phyloP scores from a whole-genome alignment of 176 grass and related monocot species.

The Aegilops umbellulata region DNA sequence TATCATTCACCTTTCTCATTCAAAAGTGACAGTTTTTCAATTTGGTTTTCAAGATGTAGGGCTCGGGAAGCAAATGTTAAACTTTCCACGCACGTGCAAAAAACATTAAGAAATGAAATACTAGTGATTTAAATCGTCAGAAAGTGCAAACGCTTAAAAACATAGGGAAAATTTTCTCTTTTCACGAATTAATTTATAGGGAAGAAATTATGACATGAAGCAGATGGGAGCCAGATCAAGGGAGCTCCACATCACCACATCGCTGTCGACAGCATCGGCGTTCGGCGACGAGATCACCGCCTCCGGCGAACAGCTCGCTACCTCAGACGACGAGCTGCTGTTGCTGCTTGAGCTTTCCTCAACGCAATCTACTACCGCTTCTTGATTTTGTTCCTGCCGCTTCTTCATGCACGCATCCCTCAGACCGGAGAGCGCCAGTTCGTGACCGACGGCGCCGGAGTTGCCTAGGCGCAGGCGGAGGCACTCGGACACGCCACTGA shows the following conservation, averaged over 20 bases:
- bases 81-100: no score
- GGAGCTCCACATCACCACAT: constrained; percentile 40
- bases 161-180: neutral
- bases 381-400: neutral
- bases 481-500: constrained; percentile 63
- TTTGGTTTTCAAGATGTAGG: no score
- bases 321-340: constrained; percentile 19
- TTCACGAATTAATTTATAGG: neutral
- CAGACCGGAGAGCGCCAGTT: constrained; percentile 27
- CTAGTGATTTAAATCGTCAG: no score
- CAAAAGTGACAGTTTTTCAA: no score
- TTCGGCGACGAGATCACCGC: constrained; percentile 5
- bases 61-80: no score
- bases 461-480: constrained; percentile 39
- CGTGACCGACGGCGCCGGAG: neutral
- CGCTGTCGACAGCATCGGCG: constrained; percentile 6
- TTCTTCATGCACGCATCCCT: constrained; percentile 32
- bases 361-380: neutral
- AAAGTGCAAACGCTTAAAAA: neutral
- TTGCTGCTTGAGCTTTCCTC: constrained; percentile 31
- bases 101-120: no score
- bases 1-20: no score
- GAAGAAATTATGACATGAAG: neutral
- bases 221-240: constrained; percentile 42
- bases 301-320: constrained; percentile 7